These are phyloP conservation scores for Syncephalastrum sp. DNA, from an alignment of 371 early-diverging fungal genomes.

Conservation along the genomic window DNA sequence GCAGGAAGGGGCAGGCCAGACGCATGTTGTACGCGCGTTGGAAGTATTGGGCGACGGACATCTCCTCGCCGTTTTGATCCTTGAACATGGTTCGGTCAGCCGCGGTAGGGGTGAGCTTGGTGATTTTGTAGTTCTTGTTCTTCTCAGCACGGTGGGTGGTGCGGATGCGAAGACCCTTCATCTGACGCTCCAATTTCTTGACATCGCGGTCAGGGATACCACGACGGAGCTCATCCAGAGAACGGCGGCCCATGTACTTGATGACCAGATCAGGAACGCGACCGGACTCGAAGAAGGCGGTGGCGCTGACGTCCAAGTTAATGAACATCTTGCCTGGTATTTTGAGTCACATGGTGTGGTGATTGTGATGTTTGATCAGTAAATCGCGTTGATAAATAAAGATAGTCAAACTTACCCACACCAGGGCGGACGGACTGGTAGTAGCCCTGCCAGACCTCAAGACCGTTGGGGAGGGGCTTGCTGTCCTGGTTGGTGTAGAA, in stretches of 20 bases:
- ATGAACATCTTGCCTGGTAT: constrained; percentile 57
- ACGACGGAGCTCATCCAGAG: constrained; percentile 63
- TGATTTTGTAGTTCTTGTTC: constrained; percentile 63
- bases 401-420: constrained; percentile 37
- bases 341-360: not conserved
- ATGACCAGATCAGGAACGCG: constrained; percentile 57
- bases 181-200: constrained; percentile 59
- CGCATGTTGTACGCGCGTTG: constrained; percentile 58
- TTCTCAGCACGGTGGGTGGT: constrained; percentile 73
- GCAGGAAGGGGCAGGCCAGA: constrained; percentile 76
- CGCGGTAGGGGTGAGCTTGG: constrained; percentile 60
- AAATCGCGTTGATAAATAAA: not conserved
- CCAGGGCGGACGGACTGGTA: constrained; percentile 83
- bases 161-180: constrained; percentile 71
- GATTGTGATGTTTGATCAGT: not conserved
- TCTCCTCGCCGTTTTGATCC: constrained; percentile 35
- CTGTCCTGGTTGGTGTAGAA: constrained; percentile 79
- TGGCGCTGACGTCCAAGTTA: constrained; percentile 86
- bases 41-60: constrained; percentile 79
- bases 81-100: constrained; percentile 70
- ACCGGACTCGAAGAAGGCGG: constrained; percentile 82
- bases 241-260: constrained; percentile 60
- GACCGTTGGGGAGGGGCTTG: constrained; percentile 61
- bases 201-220: constrained; percentile 59
- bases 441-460: constrained; percentile 92